Evolutionary conservation across 192 early-diverging fungal species (phyloP).

Genomic region (Endogone sp.): DNA sequence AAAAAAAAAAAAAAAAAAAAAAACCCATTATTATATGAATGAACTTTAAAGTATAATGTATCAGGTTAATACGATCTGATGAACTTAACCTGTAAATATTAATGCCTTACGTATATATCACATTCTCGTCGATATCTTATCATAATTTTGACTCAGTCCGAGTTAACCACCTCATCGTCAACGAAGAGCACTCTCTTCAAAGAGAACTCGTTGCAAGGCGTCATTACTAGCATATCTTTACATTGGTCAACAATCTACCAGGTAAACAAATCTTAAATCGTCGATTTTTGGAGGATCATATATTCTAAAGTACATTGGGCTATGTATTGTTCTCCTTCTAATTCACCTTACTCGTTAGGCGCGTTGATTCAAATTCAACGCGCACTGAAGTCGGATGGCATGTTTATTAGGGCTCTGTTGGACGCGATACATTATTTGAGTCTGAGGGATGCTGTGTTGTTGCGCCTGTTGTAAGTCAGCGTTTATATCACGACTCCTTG

Average conservation of each 20-base stretch:
- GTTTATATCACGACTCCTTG: too few relatives aligned
- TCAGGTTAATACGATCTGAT: too few relatives aligned
- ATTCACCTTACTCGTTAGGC: constrained; percentile 10
- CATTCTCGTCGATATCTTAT: constrained; percentile 3
- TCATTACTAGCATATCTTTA: constrained; percentile 82
- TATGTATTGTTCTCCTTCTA: not conserved
- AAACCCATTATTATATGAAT: too few relatives aligned
- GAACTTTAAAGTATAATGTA: too few relatives aligned
- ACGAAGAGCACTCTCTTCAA: constrained; percentile 84
- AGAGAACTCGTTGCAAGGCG: constrained; percentile 81
- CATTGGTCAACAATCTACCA: constrained; percentile 97
- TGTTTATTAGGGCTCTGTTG: constrained; percentile 91
- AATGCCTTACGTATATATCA: too few relatives aligned
- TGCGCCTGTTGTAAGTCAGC: too few relatives aligned
- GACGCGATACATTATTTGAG: constrained; percentile 96
- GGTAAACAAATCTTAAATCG: constrained; percentile 26
- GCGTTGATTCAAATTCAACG: constrained; percentile 81
- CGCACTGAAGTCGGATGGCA: constrained; percentile 85
- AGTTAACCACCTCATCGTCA: constrained; percentile 71
- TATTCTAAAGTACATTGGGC: too few relatives aligned
- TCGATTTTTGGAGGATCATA: too few relatives aligned
- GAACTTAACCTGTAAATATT: too few relatives aligned
- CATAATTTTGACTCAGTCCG: too few relatives aligned
- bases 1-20: too few relatives aligned
- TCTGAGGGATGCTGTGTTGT: not conserved